phyloP scores from a whole-genome alignment of 2,329 filamentous ascomycete species.

The Colletotrichum camelliae region DNA sequence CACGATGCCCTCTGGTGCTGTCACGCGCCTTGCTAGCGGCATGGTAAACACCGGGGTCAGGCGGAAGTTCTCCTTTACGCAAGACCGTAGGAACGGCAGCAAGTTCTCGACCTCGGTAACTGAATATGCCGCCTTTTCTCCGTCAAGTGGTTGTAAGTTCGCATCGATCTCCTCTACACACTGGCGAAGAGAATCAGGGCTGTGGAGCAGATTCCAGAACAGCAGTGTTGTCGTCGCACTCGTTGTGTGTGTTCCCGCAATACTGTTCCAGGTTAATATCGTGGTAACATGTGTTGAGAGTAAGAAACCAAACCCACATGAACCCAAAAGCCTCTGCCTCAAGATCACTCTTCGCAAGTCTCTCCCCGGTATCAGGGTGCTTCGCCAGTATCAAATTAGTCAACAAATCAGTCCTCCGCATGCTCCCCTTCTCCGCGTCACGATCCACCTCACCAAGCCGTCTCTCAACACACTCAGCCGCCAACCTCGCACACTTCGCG shows the following conservation, averaged over 20 bases:
- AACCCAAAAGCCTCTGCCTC: slow-evolving; percentile 41
- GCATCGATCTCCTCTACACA: not conserved
- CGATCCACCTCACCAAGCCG: slow-evolving; percentile 9
- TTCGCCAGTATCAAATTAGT: slow-evolving; percentile 40
- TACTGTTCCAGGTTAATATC: not conserved
- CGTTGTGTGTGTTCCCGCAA: slow-evolving; percentile 5
- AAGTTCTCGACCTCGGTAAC: not conserved
- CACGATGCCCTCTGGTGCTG: not conserved
- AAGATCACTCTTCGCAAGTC: slow-evolving; percentile 32
- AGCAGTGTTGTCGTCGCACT: not conserved
- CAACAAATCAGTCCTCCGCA: slow-evolving; percentile 34
- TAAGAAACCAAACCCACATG: slow-evolving; percentile 28
- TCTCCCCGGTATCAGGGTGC: slow-evolving; percentile 38
- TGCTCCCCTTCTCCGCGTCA: not conserved
- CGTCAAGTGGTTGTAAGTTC: not conserved
- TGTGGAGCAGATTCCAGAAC: slow-evolving; percentile 4
- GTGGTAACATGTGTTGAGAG: not conserved
- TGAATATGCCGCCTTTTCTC: not conserved
- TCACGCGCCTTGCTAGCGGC: slow-evolving; percentile 4
- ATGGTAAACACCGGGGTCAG: slow-evolving; percentile 1
- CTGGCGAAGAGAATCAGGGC: not conserved
- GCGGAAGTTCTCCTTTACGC: slow-evolving; percentile 11
- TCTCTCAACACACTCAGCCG: slow-evolving; percentile 24
- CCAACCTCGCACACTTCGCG: slow-evolving; percentile 18
- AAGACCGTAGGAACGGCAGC: not conserved